Evolutionary conservation across 2,329 filamentous ascomycete species (phyloP).

Genomic region (Fragosphaeria purpurea): DNA sequence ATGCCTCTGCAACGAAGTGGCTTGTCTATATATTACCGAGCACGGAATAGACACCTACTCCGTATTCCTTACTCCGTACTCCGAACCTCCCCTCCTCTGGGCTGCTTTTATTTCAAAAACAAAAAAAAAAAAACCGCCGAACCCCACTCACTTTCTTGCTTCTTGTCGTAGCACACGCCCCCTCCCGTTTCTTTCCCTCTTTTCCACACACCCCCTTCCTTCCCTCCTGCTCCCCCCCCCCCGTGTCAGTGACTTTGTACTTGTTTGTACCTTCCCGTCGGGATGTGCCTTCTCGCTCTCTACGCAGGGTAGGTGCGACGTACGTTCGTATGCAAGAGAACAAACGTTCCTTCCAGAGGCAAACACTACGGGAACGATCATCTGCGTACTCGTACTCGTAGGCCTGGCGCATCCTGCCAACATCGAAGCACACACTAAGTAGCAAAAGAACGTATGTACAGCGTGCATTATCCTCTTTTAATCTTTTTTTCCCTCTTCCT

Average conservation of each 20-base stretch:
- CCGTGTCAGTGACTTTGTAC: slow-evolving; percentile 11
- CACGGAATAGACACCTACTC: no score
- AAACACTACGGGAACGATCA: slow-evolving; percentile 10
- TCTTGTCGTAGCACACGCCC: not conserved
- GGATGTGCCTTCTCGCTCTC: slow-evolving; percentile 1
- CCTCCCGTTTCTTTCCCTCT: not conserved
- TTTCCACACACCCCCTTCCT: slow-evolving; percentile 1
- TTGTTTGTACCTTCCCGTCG: slow-evolving; percentile 10
- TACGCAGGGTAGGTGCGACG: slow-evolving; percentile 3
- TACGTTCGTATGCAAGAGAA: no score
- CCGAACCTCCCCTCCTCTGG: no score
- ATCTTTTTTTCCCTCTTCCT: not conserved
- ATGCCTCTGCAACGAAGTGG: no score
- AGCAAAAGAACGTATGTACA: no score
- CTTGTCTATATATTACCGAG: no score
- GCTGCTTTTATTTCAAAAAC: no score
- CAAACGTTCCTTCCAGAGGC: slow-evolving; percentile 1
- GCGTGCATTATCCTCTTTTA: no score
- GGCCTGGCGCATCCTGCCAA: slow-evolving; percentile 6
- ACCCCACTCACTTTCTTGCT: not conserved
- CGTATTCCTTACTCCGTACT: no score
- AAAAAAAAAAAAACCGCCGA: not conserved
- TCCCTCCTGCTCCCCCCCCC: slow-evolving; percentile 4
- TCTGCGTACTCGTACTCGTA: slow-evolving; percentile 6
- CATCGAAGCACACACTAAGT: not conserved